phyloP scores from a whole-genome alignment of 352 stramenopile genomes.

The Globisporangium camurandrum region DNA sequence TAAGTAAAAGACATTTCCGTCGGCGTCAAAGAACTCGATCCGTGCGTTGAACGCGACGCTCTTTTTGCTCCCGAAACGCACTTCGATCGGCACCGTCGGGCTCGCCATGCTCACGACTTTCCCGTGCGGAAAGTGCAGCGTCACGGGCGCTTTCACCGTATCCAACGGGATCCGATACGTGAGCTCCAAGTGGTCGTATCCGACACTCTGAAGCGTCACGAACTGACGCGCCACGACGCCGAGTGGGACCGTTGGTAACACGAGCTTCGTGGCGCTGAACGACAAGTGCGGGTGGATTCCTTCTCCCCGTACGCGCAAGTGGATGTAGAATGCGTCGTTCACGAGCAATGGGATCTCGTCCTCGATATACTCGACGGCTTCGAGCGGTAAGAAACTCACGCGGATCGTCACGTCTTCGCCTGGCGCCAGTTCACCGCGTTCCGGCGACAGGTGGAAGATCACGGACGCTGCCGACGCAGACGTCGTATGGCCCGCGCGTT shows the following conservation, averaged over 20 bases:
- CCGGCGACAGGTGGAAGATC: constrained; percentile 81
- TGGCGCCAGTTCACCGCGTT: constrained; percentile 67
- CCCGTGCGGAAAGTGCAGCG: constrained; percentile 85
- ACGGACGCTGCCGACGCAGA: constrained; percentile 23
- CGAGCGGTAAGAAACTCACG: constrained; percentile 81
- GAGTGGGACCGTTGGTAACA: constrained; percentile 88
- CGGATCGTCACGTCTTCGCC: constrained; percentile 72
- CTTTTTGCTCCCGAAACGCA: constrained; percentile 73
- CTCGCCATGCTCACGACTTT: constrained; percentile 82
- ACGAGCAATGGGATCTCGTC: constrained; percentile 71
- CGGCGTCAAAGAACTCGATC: constrained; percentile 90
- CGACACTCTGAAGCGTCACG: constrained; percentile 82
- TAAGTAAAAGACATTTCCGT: constrained; percentile 84
- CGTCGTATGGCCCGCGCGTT: constrained; percentile 20
- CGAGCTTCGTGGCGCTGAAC: constrained; percentile 80
- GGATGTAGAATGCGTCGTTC: constrained; percentile 71
- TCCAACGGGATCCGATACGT: constrained; percentile 74
- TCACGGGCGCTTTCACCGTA: constrained; percentile 68
- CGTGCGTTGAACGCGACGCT: constrained; percentile 88
- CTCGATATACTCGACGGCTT: constrained; percentile 70
- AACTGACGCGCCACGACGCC: constrained; percentile 46
- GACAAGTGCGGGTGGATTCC: constrained; percentile 90
- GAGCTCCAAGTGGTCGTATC: constrained; percentile 90
- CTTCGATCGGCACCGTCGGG: constrained; percentile 71
- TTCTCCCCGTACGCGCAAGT: constrained; percentile 63